phyloP scores from a whole-genome alignment of 2,329 filamentous ascomycete genomes.

The Knufia petricola region DNA sequence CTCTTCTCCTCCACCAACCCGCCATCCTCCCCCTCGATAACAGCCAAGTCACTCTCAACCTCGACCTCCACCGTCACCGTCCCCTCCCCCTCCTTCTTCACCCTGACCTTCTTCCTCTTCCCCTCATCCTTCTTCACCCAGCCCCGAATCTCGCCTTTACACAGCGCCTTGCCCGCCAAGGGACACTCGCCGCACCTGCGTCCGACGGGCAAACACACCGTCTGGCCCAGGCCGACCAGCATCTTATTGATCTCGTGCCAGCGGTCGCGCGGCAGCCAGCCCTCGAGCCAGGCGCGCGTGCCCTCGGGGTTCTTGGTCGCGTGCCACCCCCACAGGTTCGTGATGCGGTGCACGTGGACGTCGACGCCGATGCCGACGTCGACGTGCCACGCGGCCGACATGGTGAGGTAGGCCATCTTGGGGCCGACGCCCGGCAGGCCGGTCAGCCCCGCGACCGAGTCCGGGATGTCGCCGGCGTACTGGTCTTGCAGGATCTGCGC shows the following conservation, averaged over 20 bases:
- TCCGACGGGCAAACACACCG: constrained; percentile 70
- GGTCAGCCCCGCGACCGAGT: constrained; percentile 64
- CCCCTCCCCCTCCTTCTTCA: constrained; percentile 25
- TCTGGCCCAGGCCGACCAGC: constrained; percentile 81
- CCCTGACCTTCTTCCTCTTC: constrained; percentile 24
- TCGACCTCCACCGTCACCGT: constrained; percentile 25
- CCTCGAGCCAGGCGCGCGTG: constrained; percentile 63
- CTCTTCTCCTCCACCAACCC: constrained; percentile 19
- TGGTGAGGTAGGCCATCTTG: constrained; percentile 87
- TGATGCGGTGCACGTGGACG: constrained; percentile 89
- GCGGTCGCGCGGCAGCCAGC: constrained; percentile 71
- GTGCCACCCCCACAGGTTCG: constrained; percentile 90
- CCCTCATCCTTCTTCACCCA: constrained; percentile 39
- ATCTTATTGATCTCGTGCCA: constrained; percentile 92
- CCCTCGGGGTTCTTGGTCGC: constrained; percentile 72
- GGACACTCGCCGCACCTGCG: constrained; percentile 78
- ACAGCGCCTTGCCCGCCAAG: constrained; percentile 65
- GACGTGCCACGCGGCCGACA: constrained; percentile 64
- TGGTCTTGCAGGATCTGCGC: constrained; percentile 63
- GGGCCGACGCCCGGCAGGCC: constrained; percentile 79
- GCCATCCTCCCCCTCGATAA: constrained; percentile 22
- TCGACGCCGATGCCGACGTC: constrained; percentile 81
- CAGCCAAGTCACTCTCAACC: constrained; percentile 25
- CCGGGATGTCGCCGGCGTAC: constrained; percentile 67
- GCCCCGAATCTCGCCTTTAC: constrained; percentile 58